Evolutionary conservation across 2,329 filamentous ascomycete genomes (phyloP).

Genomic region (Fusarium sp.): DNA sequence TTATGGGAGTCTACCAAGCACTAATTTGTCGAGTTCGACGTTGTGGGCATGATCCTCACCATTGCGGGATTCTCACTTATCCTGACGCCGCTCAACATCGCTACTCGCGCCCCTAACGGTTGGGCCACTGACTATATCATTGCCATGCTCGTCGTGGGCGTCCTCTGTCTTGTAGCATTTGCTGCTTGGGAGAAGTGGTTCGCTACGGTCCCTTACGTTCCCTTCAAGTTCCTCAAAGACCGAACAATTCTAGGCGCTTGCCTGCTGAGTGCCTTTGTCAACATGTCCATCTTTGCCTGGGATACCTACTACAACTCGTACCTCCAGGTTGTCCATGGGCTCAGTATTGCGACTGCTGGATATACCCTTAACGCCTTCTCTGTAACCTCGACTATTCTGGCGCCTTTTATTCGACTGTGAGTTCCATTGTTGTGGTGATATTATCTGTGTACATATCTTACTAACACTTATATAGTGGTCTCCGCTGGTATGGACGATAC

Average conservation of each 20-base stretch:
- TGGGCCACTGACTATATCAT: constrained; percentile 64
- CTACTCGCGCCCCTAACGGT: constrained; percentile 52
- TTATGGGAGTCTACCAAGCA: constrained; percentile 55
- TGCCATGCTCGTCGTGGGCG: constrained; percentile 66
- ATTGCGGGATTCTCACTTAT: constrained; percentile 64
- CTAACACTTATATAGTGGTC: constrained; percentile 46
- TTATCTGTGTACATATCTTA: neutral
- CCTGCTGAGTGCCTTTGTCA: constrained; percentile 52
- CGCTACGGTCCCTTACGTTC: constrained; percentile 57
- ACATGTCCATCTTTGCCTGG: constrained; percentile 55
- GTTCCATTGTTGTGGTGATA: neutral
- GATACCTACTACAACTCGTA: constrained; percentile 63
- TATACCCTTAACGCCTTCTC: constrained; percentile 61
- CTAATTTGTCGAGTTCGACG: constrained; percentile 45
- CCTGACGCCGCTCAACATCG: constrained; percentile 71
- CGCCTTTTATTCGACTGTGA: constrained; percentile 57
- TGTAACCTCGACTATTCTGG: constrained; percentile 60
- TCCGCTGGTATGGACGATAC: constrained; percentile 62
- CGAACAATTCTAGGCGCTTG: constrained; percentile 62
- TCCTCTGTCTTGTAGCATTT: constrained; percentile 60
- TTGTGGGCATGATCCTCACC: constrained; percentile 64
- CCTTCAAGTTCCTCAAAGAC: constrained; percentile 60
- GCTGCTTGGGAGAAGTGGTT: constrained; percentile 67
- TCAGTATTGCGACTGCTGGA: constrained; percentile 58
- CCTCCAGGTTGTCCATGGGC: constrained; percentile 62